These are phyloP conservation scores for Trichoderma citrinoviride DNA, from an alignment of 2,329 filamentous ascomycete genomes.

Conservation along the genomic window DNA sequence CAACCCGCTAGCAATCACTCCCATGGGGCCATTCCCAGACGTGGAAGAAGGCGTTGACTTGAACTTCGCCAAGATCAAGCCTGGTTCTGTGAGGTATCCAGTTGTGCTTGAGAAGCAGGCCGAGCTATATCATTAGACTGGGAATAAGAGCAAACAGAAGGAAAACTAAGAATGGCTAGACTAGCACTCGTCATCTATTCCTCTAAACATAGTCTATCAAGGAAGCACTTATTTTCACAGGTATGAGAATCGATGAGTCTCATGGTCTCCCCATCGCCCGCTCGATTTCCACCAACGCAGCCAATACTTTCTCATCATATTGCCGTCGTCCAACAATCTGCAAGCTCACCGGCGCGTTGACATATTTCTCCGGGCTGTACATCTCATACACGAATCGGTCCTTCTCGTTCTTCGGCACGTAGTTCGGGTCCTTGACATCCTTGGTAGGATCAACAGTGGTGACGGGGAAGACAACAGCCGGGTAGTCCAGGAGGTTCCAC, in stretches of 20 bases:
- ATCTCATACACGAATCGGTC: slow-evolving; percentile 14
- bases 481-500: slow-evolving; percentile 67
- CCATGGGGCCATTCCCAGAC: slow-evolving; percentile 30
- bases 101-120: slow-evolving; percentile 28
- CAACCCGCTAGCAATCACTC: slow-evolving; percentile 31
- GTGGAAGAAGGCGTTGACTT: slow-evolving; percentile 27
- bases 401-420: slow-evolving; percentile 16
- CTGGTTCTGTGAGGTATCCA: slow-evolving; percentile 27
- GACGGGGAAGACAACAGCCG: slow-evolving; percentile 57
- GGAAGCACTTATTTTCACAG: not conserved
- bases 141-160: not conserved
- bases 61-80: slow-evolving; percentile 26
- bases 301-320: slow-evolving; percentile 12
- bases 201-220: not conserved
- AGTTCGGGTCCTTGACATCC: slow-evolving; percentile 18
- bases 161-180: not conserved
- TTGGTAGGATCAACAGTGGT: slow-evolving; percentile 21
- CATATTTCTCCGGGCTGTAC: slow-evolving; percentile 17
- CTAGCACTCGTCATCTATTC: too few species aligned
- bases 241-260: not conserved
- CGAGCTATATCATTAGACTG: slow-evolving; percentile 24
- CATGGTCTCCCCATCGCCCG: slow-evolving; percentile 11
- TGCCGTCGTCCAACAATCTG: slow-evolving; percentile 16
- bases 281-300: slow-evolving; percentile 11
- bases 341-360: slow-evolving; percentile 11